phyloP scores from a whole-genome alignment of 441 rosid genomes.

The Erodium texanum region DNA sequence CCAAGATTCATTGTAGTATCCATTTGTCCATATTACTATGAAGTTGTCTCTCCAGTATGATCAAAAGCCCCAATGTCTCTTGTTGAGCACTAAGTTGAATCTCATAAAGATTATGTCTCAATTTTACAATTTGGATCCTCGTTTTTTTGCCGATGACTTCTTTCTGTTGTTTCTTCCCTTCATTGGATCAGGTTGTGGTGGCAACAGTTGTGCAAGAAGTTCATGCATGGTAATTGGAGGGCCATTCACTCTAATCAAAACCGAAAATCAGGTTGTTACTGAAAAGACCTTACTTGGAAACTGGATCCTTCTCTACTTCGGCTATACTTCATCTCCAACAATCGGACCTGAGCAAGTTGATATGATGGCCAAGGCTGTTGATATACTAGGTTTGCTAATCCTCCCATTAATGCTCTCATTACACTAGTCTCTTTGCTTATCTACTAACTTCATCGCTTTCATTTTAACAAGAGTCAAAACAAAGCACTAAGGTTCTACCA shows the following conservation, averaged over 20 bases:
- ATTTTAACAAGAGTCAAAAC: constrained; percentile 39
- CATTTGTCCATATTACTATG: too few relatives aligned
- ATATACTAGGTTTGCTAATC: constrained; percentile 45
- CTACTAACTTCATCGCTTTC: constrained; percentile 25
- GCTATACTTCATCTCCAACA: neutral
- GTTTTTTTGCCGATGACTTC: neutral
- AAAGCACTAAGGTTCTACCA: constrained; percentile 50
- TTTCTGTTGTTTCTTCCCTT: neutral
- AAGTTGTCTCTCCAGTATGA: too few relatives aligned
- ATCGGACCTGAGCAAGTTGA: constrained; percentile 1
- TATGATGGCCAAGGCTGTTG: constrained; percentile 18
- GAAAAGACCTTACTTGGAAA: constrained; percentile 4
- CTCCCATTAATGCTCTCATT: neutral
- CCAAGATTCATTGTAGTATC: too few relatives aligned
- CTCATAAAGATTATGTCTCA: too few relatives aligned
- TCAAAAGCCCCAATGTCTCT: too few relatives aligned
- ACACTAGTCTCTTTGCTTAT: neutral
- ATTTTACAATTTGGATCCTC: neutral
- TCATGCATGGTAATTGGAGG: neutral
- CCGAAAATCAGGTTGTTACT: constrained; percentile 2
- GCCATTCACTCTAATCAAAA: neutral
- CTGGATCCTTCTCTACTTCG: constrained; percentile 5
- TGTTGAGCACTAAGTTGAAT: too few relatives aligned
- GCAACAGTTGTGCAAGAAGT: neutral
- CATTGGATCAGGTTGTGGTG: constrained; percentile 1